A percentile compares a stretch with the other conserved stretches of the same genome.
Evolutionary conservation across 2,329 filamentous ascomycete genomes (phyloP).

Genomic region (Elsinoe fawcettii): DNA sequence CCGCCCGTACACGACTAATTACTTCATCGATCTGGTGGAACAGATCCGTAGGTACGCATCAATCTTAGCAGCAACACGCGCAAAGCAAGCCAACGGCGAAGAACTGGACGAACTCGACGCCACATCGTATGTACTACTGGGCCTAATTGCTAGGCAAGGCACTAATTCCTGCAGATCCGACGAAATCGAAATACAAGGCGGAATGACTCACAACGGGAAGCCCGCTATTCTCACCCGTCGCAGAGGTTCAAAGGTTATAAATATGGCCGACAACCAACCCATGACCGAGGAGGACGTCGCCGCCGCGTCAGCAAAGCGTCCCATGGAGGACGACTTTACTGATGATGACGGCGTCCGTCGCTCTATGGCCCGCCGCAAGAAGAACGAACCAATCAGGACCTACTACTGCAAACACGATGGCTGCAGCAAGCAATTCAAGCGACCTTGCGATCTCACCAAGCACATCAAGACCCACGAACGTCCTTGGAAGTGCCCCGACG

Average conservation of each 20-base stretch:
- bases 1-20: constrained; percentile 87
- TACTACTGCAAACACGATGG: constrained; percentile 59
- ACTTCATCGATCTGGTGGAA: constrained; percentile 92
- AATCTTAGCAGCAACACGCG: constrained; percentile 68
- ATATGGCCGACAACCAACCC: constrained; percentile 48
- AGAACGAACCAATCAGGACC: constrained; percentile 56
- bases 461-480: constrained; percentile 97
- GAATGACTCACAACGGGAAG: constrained; percentile 70
- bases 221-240: constrained; percentile 77
- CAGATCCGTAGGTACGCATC: constrained; percentile 75
- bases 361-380: constrained; percentile 93
- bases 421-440: constrained; percentile 90
- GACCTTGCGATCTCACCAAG: constrained; percentile 95
- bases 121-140: constrained; percentile 36
- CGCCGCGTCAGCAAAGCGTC: constrained; percentile 44
- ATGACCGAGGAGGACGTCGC: constrained; percentile 50
- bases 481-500: constrained; percentile 83
- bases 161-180: constrained; percentile 46
- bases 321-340: constrained; percentile 54
- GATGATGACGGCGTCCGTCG: constrained; percentile 78
- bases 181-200: constrained; percentile 72
- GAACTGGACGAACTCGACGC: constrained; percentile 45
- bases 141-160: neutral
- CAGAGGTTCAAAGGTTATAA: constrained; percentile 71
- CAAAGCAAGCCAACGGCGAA: constrained; percentile 53